phyloP scores from a whole-genome alignment of 2,329 filamentous ascomycete genomes.

The Colletotrichum caudatum region DNA sequence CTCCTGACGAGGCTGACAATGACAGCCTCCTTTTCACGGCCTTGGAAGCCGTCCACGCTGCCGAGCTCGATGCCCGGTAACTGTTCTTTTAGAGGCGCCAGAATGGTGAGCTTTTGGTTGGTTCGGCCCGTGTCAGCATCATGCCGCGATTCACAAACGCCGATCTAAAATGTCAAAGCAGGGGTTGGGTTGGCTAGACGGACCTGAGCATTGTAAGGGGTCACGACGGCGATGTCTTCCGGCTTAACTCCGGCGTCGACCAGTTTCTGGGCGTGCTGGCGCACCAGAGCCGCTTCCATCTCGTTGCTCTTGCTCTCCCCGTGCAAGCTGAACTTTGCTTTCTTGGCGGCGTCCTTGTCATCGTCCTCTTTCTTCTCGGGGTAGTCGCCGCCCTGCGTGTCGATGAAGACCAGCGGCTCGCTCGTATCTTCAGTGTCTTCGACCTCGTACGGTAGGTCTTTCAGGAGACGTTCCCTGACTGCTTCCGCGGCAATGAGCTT shows the following conservation, averaged over 20 bases:
- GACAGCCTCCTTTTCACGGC: slow-evolving; percentile 95
- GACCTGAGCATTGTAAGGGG: slow-evolving; percentile 95
- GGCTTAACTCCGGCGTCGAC: slow-evolving; percentile 83
- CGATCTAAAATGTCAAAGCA: background rate
- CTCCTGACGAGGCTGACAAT: slow-evolving; percentile 94
- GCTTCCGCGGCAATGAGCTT: slow-evolving; percentile 83
- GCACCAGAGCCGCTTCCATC: slow-evolving; percentile 86
- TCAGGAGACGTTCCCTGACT: slow-evolving; percentile 81
- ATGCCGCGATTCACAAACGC: background rate
- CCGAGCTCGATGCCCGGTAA: slow-evolving; percentile 93
- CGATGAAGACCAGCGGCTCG: slow-evolving; percentile 92
- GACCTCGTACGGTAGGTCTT: slow-evolving; percentile 82
- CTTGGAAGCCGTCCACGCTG: slow-evolving; percentile 97
- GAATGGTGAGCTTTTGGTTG: slow-evolving; percentile 73
- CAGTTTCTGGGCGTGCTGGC: slow-evolving; percentile 79
- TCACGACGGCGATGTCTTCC: slow-evolving; percentile 91
- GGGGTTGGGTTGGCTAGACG: slow-evolving; percentile 25
- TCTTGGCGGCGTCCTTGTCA: slow-evolving; percentile 61
- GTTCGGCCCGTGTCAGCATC: slow-evolving; percentile 44
- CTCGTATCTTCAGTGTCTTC: slow-evolving; percentile 85
- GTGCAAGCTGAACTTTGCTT: slow-evolving; percentile 58
- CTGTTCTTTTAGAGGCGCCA: slow-evolving; percentile 83
- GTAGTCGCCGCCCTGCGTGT: slow-evolving; percentile 95
- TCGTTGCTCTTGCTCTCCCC: slow-evolving; percentile 88
- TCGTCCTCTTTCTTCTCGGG: slow-evolving; percentile 85